Conservation (phyloP, 805 yeast species). For the Wickerhamiella kazuoi region DNA sequence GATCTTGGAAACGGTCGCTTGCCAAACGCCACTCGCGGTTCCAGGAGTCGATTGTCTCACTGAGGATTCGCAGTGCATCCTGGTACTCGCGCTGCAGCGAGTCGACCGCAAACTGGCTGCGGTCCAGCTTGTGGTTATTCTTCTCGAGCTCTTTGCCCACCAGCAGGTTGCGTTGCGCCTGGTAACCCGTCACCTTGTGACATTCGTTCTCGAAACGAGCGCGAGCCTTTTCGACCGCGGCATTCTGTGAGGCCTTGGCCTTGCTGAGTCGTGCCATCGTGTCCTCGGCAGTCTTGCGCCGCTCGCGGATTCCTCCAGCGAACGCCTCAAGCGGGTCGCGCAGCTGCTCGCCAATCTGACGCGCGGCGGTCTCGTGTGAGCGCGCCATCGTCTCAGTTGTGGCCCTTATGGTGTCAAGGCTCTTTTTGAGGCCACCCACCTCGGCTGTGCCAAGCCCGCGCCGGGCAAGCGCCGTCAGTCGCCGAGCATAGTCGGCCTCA, state of each 20-base stretch:
- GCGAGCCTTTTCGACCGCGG: constrained; percentile 20
- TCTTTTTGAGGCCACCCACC: constrained; percentile 38
- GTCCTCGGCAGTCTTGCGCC: constrained; percentile 38
- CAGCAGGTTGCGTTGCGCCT: constrained; percentile 46
- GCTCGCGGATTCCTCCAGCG: constrained; percentile 32
- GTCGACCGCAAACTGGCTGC: constrained; percentile 28
- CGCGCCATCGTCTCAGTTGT: constrained; percentile 45
- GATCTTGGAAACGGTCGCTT: constrained; percentile 41
- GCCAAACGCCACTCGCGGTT: constrained; percentile 53
- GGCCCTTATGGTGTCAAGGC: constrained; percentile 38
- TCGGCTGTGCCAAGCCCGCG: constrained; percentile 38
- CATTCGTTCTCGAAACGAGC: constrained; percentile 41
- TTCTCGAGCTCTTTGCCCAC: constrained; percentile 59
- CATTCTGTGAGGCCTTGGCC: constrained; percentile 26
- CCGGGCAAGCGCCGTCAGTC: constrained; percentile 33
- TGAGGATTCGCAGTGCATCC: constrained; percentile 32
- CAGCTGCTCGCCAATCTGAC: constrained; percentile 33
- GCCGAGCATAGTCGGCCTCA: constrained; percentile 56
- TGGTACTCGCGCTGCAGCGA: constrained; percentile 39
- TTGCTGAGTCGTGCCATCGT: constrained; percentile 38
- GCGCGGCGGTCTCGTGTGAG: constrained; percentile 35
- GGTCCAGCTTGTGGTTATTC: constrained; percentile 36
- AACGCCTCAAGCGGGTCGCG: constrained; percentile 38
- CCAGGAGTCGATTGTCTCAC: constrained; percentile 45
- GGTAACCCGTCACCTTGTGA: constrained; percentile 37